These are phyloP conservation scores for Coemansia sp. DNA, from an alignment of 192 early-diverging fungal species.

Conservation along the genomic window DNA sequence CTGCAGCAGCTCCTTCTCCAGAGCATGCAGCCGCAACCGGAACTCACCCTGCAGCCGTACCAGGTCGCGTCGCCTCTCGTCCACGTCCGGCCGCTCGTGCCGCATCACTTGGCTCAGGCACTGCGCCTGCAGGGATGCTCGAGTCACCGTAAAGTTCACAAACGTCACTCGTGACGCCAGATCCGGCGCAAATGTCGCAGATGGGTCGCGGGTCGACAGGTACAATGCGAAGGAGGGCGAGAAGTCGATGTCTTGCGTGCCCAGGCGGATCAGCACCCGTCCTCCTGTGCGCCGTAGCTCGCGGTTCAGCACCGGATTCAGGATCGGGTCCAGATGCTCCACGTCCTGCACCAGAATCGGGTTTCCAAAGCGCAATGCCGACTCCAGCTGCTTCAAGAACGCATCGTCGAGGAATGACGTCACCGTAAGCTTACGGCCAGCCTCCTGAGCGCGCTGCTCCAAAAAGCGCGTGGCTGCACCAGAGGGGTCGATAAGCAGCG, in stretches of 20 bases:
- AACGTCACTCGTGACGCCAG: conserved; percentile 96
- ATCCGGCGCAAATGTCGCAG: conserved; percentile 92
- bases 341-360: conserved; percentile 96
- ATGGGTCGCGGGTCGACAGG: conserved; percentile 91
- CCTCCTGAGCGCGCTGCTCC: conserved; percentile 55
- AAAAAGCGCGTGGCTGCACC: conserved; percentile 90
- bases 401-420: conserved; percentile 98
- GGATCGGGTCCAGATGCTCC: conserved; percentile 94
- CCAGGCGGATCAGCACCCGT: conserved; percentile 92
- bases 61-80: conserved; percentile 86
- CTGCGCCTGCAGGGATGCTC: conserved; percentile 93
- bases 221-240: conserved; percentile 95
- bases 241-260: conserved; percentile 97
- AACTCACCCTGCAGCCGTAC: conserved; percentile 97
- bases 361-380: conserved; percentile 97
- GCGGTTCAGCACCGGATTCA: conserved; percentile 97
- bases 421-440: conserved; percentile 74
- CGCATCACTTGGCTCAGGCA: conserved; percentile 95
- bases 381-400: conserved; percentile 96
- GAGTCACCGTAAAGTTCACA: conserved; percentile 99
- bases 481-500: conserved; percentile 96
- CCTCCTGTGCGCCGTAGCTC: conserved; percentile 95
- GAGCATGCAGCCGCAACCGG: conserved; percentile 83
- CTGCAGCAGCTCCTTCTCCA: conserved; percentile 91
- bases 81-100: conserved; percentile 93